Evolutionary conservation across 129 eudicot species (phyloP).

Genomic region (Escallonia rubra): DNA sequence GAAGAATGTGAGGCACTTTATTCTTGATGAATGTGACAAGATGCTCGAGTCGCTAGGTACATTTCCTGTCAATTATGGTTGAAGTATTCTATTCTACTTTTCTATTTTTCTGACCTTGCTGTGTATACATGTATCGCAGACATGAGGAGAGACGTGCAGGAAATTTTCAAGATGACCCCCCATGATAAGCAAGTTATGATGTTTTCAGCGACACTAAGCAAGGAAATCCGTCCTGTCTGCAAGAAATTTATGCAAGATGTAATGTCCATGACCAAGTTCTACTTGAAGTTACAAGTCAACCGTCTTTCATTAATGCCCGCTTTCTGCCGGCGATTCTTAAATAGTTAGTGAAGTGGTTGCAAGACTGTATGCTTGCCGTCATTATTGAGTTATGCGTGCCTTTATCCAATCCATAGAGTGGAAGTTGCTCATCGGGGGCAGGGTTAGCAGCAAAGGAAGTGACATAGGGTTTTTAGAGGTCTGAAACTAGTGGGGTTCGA

Average conservation of each 20-base stretch:
- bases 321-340: conserved; percentile 30
- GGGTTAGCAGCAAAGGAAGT: conserved; percentile 7
- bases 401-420: conserved; percentile 9
- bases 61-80: conserved; percentile 1
- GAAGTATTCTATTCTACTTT: background rate
- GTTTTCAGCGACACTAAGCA: conserved; percentile 98
- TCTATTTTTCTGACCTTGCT: background rate
- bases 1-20: conserved; percentile 92
- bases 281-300: conserved; percentile 61
- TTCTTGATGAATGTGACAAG: conserved; percentile 96
- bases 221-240: conserved; percentile 99
- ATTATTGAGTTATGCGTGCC: conserved; percentile 9
- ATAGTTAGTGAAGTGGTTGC: conserved; percentile 27
- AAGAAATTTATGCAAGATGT: conserved; percentile 99
- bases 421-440: conserved; percentile 1
- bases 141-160: conserved; percentile 98
- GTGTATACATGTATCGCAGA: conserved; percentile 32
- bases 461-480: conserved; percentile 7
- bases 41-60: conserved; percentile 99
- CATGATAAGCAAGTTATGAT: conserved; percentile 99
- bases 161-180: conserved; percentile 97
- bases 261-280: conserved; percentile 85
- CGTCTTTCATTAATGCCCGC: conserved; percentile 40
- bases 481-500: conserved; percentile 15
- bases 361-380: conserved; percentile 20